These are phyloP conservation scores for Psidium guajava DNA, from an alignment of 345 rosid species.

Conservation along the genomic window DNA sequence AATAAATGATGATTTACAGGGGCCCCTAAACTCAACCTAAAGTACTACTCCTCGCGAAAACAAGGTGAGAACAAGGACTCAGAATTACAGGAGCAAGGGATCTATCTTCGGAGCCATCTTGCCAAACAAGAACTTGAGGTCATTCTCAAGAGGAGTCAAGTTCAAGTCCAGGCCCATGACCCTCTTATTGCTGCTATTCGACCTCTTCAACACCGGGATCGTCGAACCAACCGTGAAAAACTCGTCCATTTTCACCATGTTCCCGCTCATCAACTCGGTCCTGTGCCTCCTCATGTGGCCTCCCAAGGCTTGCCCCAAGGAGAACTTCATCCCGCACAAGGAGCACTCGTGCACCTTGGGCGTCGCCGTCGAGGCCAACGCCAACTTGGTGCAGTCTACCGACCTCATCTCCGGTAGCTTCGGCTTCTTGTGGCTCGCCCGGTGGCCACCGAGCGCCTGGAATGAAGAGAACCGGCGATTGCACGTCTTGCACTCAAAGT, in stretches of 20 bases:
- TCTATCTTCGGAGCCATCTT: conserved; percentile 7
- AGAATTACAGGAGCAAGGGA: neutral
- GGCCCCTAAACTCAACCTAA: no score
- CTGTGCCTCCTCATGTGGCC: conserved; percentile 17
- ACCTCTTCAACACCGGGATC: conserved; percentile 4
- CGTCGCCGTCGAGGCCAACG: neutral
- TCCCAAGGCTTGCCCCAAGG: conserved; percentile 15
- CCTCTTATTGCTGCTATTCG: conserved; percentile 6
- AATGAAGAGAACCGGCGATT: conserved; percentile 22
- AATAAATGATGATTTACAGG: no score
- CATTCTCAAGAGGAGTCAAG: conserved; percentile 15
- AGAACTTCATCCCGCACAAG: conserved; percentile 9
- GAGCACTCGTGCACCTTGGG: conserved; percentile 11
- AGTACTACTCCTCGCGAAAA: neutral
- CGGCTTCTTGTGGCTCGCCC: conserved; percentile 35
- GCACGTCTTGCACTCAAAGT: conserved; percentile 33
- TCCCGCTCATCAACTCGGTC: neutral
- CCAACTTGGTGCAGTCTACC: neutral
- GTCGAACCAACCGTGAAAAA: neutral
- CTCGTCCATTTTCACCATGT: neutral
- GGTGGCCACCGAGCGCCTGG: conserved; percentile 41
- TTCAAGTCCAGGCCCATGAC: conserved; percentile 6
- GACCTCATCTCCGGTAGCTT: neutral
- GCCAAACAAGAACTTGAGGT: conserved; percentile 5
- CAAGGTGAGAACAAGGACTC: neutral